These are phyloP conservation scores for Orbilia ellipsospora DNA, from an alignment of 2,329 filamentous ascomycete species.

Conservation along the genomic window DNA sequence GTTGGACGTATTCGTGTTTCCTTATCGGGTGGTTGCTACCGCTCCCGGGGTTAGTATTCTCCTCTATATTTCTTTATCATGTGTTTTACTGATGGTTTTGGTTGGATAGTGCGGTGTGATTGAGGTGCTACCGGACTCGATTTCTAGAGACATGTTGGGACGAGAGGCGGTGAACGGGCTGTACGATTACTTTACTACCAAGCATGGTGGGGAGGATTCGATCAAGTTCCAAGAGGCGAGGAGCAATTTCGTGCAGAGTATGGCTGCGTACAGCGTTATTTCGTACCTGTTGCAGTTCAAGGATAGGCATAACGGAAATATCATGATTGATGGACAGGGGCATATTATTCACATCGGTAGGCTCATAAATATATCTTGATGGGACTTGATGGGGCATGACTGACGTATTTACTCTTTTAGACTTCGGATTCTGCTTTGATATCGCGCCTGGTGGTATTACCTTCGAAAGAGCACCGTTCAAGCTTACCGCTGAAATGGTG, in stretches of 20 bases:
- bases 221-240: conserved; percentile 83
- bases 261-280: conserved; percentile 98
- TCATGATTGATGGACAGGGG: conserved; percentile 97
- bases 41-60: conserved; percentile 74
- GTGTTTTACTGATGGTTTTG: too few species aligned
- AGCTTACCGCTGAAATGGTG: conserved; percentile 96
- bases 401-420: conserved; percentile 61
- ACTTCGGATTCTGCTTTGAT: conserved; percentile 99
- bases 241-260: conserved; percentile 97
- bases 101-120: conserved; percentile 82
- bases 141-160: conserved; percentile 97
- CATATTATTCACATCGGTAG: conserved; percentile 89
- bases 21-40: conserved; percentile 95
- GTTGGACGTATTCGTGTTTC: conserved; percentile 95
- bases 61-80: neutral
- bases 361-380: conserved; percentile 14
- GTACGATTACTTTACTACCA: conserved; percentile 97
- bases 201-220: conserved; percentile 96
- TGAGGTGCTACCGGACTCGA: conserved; percentile 96
- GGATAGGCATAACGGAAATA: conserved; percentile 98
- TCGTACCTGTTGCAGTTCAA: conserved; percentile 98
- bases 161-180: conserved; percentile 97
- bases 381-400: neutral
- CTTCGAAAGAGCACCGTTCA: conserved; percentile 98
- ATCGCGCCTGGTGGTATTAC: conserved; percentile 96